These are phyloP conservation scores for Westerdykella sp. DNA, from an alignment of 2,329 filamentous ascomycete species.

Conservation along the genomic window DNA sequence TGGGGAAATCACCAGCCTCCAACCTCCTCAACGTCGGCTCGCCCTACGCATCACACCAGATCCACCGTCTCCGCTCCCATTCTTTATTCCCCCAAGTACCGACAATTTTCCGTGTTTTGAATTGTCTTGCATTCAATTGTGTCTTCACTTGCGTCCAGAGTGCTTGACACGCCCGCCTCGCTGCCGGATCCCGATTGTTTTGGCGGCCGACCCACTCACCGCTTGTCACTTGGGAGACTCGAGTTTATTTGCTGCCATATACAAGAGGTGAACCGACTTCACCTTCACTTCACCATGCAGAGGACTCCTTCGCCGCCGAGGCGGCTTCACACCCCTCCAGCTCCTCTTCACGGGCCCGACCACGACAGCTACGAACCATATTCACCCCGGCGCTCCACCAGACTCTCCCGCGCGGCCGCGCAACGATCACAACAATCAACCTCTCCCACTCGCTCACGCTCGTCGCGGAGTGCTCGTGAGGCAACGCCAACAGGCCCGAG, in stretches of 20 bases:
- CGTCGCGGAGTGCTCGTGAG: constrained; percentile 16
- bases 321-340: constrained; percentile 58
- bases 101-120: too few relatives aligned
- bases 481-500: constrained; percentile 26
- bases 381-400: constrained; percentile 57
- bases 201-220: too few relatives aligned
- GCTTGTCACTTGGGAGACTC: too few relatives aligned
- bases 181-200: too few relatives aligned
- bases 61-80: neutral
- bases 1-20: constrained; percentile 7
- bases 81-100: neutral
- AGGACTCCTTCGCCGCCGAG: constrained; percentile 57
- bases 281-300: constrained; percentile 23
- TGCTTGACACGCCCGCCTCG: too few relatives aligned
- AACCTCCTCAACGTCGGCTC: neutral
- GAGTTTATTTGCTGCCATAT: too few relatives aligned
- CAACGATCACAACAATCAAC: constrained; percentile 18
- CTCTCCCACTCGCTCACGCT: constrained; percentile 15
- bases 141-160: too few relatives aligned
- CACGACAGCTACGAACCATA: constrained; percentile 67
- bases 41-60: neutral
- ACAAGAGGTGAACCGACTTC: neutral
- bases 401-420: constrained; percentile 55
- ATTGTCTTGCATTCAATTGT: too few relatives aligned
- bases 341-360: constrained; percentile 59